A percentile compares a stretch with the other conserved stretches of the same genome.
phyloP scores from a whole-genome alignment of 2,329 filamentous ascomycete species.

The Ceratocystis variospora region DNA sequence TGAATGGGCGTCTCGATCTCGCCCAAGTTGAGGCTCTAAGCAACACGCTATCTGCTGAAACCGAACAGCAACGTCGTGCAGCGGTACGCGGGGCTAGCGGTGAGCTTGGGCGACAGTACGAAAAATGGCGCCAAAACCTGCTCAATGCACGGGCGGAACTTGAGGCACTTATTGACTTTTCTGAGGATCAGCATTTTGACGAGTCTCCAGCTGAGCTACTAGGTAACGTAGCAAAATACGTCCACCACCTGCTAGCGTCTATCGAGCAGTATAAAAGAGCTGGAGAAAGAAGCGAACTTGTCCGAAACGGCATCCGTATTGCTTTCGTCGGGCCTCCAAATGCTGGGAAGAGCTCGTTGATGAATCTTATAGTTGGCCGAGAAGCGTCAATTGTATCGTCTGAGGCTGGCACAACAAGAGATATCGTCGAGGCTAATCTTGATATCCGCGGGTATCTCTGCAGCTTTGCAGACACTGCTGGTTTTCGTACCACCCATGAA shows the following conservation, averaged over 20 bases:
- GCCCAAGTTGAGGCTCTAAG: constrained; percentile 63
- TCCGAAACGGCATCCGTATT: constrained; percentile 73
- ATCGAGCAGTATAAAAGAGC: constrained; percentile 61
- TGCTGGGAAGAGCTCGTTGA: constrained; percentile 82
- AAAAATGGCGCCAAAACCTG: constrained; percentile 63
- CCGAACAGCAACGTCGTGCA: constrained; percentile 81
- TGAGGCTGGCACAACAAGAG: constrained; percentile 85
- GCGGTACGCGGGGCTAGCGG: constrained; percentile 68
- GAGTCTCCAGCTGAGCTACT: constrained; percentile 65
- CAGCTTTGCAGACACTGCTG: constrained; percentile 90
- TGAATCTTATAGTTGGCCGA: constrained; percentile 78
- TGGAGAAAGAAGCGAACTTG: constrained; percentile 66
- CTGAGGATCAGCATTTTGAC: constrained; percentile 94
- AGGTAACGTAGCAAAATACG: constrained; percentile 50
- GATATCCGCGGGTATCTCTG: constrained; percentile 84
- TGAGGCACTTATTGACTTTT: constrained; percentile 92
- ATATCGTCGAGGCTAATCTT: constrained; percentile 82
- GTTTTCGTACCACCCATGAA: constrained; percentile 46
- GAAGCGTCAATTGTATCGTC: constrained; percentile 91
- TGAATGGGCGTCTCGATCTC: constrained; percentile 72
- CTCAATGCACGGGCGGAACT: constrained; percentile 77
- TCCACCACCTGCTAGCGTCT: constrained; percentile 45
- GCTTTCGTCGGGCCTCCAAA: constrained; percentile 86
- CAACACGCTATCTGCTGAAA: constrained; percentile 54
- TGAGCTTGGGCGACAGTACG: constrained; percentile 60